Evolutionary conservation across 2,329 filamentous ascomycete genomes (phyloP), one percentile per base, ranked within the genome.

Genomic region (Neopestalotiopsis rosae): DNA sequence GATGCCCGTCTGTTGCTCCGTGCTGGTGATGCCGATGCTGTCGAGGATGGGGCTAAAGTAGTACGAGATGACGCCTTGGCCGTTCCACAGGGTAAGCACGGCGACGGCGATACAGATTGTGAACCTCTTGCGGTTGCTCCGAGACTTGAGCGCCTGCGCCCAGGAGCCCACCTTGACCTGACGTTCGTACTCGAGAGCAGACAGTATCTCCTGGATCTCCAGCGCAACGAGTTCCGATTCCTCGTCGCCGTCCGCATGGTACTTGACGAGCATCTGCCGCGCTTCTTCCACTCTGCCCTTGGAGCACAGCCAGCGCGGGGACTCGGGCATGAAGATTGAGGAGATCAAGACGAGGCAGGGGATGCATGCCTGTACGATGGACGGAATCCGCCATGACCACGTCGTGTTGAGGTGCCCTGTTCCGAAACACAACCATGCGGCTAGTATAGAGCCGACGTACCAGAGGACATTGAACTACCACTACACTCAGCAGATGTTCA

Each of bases 31-130:
- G 10, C 79, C 79, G 38, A 79, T 75, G 1, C 73, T 73, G 14
- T 77, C 67, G 5, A 80, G 73, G 17, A 81, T 75, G 14, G 74
- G 71, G 57, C 71, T 69, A 32, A 80, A 72, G 66, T 80, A 90
- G 80, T 81, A 81, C 3, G 72, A 75, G 9, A 76, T 73, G 12
- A 79, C 71, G 5, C 72, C 74, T 69, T 69, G 72, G 70, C 65
- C 69, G 45, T 40, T 65, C 69, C 69, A 70, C 28, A 68, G 66
- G 28, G 52, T 68, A 57, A 68, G 61, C 20, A 65, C 45, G 14
- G 17, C 61, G 24, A 68, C 82, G n/a, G 78, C 79, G 28, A 87
- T 76, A 1, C 87, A 83, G 75, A 87, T 84, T 74, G 81, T 82
- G 3, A 86, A 79, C 20, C 86, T 78, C 73, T 87, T 87, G n/a